These are phyloP conservation scores for Penicillium sclerotigenum DNA, from an alignment of 2,329 filamentous ascomycete species.

Conservation along the genomic window DNA sequence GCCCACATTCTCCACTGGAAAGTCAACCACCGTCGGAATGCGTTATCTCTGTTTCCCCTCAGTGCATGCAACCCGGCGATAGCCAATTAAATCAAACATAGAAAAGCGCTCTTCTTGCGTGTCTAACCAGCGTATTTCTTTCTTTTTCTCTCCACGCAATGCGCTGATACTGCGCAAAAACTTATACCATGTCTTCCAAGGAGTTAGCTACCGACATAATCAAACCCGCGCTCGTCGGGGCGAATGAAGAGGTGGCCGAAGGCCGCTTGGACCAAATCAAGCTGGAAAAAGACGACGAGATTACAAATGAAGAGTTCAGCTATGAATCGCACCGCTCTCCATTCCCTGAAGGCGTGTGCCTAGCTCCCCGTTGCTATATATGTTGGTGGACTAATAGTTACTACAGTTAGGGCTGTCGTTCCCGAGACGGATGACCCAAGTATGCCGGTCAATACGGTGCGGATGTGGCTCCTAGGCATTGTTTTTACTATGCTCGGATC, in stretches of 20 bases:
- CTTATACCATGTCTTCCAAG: neutral
- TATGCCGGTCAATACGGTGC: slow-evolving; percentile 29
- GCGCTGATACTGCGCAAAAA: neutral
- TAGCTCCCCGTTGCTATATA: neutral
- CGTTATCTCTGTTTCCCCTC: neutral
- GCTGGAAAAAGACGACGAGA: neutral
- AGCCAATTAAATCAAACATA: neutral
- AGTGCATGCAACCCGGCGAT: neutral
- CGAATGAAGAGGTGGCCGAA: neutral
- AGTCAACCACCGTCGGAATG: neutral
- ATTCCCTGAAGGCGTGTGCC: slow-evolving; percentile 22
- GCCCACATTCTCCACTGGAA: neutral
- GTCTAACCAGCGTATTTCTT: neutral
- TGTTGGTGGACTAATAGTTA: neutral
- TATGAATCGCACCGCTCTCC: slow-evolving; percentile 28
- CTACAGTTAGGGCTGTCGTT: slow-evolving; percentile 26
- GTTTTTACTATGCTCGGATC: slow-evolving; percentile 44
- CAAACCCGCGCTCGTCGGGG: neutral
- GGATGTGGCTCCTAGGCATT: slow-evolving; percentile 47
- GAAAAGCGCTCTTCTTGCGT: neutral
- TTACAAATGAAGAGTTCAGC: slow-evolving; percentile 19
- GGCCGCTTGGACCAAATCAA: neutral
- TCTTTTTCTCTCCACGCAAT: neutral
- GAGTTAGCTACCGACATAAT: neutral
- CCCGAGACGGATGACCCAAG: slow-evolving; percentile 30